Evolutionary conservation across 495 filamentous ascomycete species (phyloP).

Genomic region (Viridothelium virens): DNA sequence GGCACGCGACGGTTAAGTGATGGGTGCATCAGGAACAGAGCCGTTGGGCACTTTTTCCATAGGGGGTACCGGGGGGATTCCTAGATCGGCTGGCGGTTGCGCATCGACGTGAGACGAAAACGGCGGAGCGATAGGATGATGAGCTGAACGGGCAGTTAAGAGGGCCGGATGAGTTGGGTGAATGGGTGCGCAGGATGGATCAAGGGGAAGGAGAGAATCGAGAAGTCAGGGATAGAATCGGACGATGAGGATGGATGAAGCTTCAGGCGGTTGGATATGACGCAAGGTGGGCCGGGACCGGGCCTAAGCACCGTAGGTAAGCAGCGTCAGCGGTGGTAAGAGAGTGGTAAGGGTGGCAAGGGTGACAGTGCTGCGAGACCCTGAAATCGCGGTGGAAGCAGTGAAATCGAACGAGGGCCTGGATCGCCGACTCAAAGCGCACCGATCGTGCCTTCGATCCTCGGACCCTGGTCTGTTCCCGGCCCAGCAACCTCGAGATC

Average conservation of each 20-base stretch:
- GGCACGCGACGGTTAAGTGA: too few species aligned
- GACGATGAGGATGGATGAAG: conserved; percentile 5
- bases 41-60: too few species aligned
- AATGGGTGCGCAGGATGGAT: neutral
- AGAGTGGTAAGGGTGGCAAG: neutral
- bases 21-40: too few species aligned
- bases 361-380: neutral
- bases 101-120: neutral
- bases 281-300: neutral
- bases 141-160: neutral
- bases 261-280: neutral
- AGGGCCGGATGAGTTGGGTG: neutral
- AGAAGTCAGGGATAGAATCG: neutral
- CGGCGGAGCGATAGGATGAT: too few species aligned
- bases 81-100: neutral
- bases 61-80: too few species aligned
- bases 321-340: too few species aligned
- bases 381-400: neutral
- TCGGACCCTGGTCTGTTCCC: neutral
- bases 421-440: neutral
- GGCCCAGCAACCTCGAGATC: neutral
- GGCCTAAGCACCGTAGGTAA: neutral
- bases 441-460: conserved; percentile 7
- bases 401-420: neutral
- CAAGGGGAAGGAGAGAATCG: neutral